phyloP scores from a whole-genome alignment of 139 green algal species.

The Chlorella sorokiniana region DNA sequence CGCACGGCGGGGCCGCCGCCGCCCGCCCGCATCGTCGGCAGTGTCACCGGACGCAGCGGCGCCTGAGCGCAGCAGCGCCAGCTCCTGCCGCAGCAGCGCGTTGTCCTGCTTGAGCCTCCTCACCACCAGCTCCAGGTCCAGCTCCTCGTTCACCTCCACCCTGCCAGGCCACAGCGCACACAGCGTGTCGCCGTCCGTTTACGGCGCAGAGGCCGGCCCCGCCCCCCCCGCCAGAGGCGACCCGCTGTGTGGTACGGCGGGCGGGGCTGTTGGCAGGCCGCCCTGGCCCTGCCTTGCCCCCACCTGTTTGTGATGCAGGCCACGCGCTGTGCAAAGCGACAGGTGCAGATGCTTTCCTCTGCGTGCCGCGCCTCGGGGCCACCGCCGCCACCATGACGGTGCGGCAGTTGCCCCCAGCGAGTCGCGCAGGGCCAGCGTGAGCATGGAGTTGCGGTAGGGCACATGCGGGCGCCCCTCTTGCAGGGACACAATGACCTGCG shows the following conservation, averaged over 20 bases:
- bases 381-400: constrained; percentile 74
- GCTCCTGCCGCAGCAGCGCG: constrained; percentile 77
- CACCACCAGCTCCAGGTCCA: constrained; percentile 85
- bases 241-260: neutral
- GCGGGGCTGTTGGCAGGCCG: neutral
- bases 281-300: constrained; percentile 40
- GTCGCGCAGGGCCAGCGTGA: constrained; percentile 96
- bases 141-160: constrained; percentile 88
- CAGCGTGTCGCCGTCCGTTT: neutral
- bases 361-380: constrained; percentile 83
- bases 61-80: constrained; percentile 54
- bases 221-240: neutral
- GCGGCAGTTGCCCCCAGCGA: constrained; percentile 72
- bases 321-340: constrained; percentile 91
- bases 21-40: neutral
- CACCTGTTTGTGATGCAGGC: constrained; percentile 80
- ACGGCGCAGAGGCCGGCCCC: neutral
- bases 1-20: neutral
- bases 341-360: constrained; percentile 91
- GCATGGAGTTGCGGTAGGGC: constrained; percentile 93
- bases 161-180: constrained; percentile 17
- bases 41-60: constrained; percentile 34
- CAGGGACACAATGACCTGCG: constrained; percentile 85
- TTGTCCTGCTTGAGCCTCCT: constrained; percentile 74
- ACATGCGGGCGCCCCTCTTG: constrained; percentile 71